These are phyloP conservation scores for Zygoascus hellenicus DNA, from an alignment of 1,139 yeast genomes.

Conservation along the genomic window DNA sequence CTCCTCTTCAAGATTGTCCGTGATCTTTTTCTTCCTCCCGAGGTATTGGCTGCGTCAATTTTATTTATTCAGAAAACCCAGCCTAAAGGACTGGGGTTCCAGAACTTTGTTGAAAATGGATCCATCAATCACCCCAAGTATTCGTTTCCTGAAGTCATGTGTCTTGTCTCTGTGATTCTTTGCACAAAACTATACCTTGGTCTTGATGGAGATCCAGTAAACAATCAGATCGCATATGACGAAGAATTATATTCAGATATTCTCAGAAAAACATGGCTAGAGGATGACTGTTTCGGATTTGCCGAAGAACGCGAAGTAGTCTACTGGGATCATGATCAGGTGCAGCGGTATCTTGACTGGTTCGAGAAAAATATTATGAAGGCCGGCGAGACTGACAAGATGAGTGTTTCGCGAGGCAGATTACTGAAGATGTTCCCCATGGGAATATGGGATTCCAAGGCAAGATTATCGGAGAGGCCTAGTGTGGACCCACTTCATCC, in stretches of 20 bases:
- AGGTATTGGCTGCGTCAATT: constrained; percentile 26
- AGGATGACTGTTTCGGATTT: constrained; percentile 25
- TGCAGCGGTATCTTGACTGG: constrained; percentile 31
- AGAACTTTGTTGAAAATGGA: not conserved
- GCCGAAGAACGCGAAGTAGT: constrained; percentile 28
- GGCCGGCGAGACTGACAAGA: constrained; percentile 10
- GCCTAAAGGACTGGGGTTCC: not conserved
- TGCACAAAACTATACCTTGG: constrained; percentile 34
- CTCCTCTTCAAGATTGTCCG: constrained; percentile 27
- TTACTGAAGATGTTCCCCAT: constrained; percentile 23
- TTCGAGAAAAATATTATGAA: constrained; percentile 22
- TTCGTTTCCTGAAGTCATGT: constrained; percentile 17
- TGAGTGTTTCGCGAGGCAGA: constrained; percentile 12
- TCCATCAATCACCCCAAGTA: constrained; percentile 1
- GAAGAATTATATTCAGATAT: constrained; percentile 34
- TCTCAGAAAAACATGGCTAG: constrained; percentile 31
- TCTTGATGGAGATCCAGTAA: constrained; percentile 26
- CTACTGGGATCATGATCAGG: constrained; percentile 28
- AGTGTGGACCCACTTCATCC: not conserved
- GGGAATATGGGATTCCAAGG: constrained; percentile 16
- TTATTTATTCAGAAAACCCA: constrained; percentile 8
- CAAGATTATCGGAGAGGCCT: constrained; percentile 1
- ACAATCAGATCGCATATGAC: constrained; percentile 25
- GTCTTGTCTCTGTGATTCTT: constrained; percentile 22
- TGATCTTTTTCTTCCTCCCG: constrained; percentile 34